Percentiles rank a stretch among this genome's conserved stretches.
phyloP scores from a whole-genome alignment of 768 basidiomycete genomes.

The Phlebiopsis gigantea region DNA sequence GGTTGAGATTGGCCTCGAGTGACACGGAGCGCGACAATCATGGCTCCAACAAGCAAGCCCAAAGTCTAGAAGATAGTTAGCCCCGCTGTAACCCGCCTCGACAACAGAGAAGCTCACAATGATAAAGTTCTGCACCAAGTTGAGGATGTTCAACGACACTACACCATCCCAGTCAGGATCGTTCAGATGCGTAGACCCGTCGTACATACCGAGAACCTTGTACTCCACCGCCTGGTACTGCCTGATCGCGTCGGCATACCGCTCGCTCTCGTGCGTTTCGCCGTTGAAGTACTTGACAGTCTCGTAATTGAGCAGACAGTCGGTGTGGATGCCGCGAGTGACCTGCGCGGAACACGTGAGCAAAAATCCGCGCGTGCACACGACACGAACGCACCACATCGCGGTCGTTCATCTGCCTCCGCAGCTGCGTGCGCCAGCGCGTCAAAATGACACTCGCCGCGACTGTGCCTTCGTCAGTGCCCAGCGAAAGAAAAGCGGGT shows the following conservation, averaged over 20 bases:
- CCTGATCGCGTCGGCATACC: slow-evolving; percentile 66
- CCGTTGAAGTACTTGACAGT: slow-evolving; percentile 90
- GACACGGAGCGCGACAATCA: slow-evolving; percentile 73
- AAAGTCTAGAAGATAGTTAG: slow-evolving; percentile 40
- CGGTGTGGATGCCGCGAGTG: slow-evolving; percentile 79
- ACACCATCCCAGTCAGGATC: not conserved
- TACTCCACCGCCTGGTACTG: slow-evolving; percentile 73
- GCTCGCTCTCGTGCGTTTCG: slow-evolving; percentile 69
- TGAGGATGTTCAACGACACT: slow-evolving; percentile 72
- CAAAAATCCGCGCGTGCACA: not conserved
- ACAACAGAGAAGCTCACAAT: slow-evolving; percentile 42
- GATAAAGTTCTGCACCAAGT: slow-evolving; percentile 77
- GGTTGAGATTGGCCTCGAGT: slow-evolving; percentile 45
- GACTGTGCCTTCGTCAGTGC: slow-evolving; percentile 29
- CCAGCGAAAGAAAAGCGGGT: too few relatives aligned
- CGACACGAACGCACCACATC: slow-evolving; percentile 51
- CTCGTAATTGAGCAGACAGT: slow-evolving; percentile 75
- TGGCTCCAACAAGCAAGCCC: slow-evolving; percentile 76
- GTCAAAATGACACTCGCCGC: slow-evolving; percentile 53
- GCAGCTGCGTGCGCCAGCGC: slow-evolving; percentile 65
- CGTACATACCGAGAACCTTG: slow-evolving; percentile 58
- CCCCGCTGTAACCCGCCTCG: not conserved
- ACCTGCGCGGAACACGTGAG: slow-evolving; percentile 32
- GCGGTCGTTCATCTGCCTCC: slow-evolving; percentile 76
- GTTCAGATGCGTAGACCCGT: slow-evolving; percentile 3